Evolutionary conservation across 371 early-diverging fungal genomes (phyloP).

Genomic region (Zopfochytrium polystomum): DNA sequence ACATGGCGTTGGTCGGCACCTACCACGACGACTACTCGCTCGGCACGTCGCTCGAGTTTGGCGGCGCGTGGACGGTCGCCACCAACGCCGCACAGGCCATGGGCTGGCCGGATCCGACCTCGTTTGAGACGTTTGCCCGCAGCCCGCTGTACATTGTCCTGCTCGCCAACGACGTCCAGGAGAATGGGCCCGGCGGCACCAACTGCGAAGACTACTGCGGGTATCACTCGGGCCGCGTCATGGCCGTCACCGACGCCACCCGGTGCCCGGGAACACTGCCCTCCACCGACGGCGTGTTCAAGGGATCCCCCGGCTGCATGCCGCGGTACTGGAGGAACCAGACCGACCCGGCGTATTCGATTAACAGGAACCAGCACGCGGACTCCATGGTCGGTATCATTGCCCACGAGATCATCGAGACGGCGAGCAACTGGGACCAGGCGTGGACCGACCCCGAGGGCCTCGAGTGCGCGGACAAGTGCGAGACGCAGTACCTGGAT

Average conservation of each 20-base stretch:
- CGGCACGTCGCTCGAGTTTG: neutral
- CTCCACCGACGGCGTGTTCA: neutral
- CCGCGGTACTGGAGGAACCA: slow-evolving; percentile 17
- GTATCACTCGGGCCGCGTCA: neutral
- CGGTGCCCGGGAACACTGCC: neutral
- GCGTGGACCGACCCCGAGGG: slow-evolving; percentile 20
- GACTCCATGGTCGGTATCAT: slow-evolving; percentile 23
- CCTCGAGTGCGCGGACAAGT: slow-evolving; percentile 25
- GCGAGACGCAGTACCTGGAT: slow-evolving; percentile 13
- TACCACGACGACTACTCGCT: neutral
- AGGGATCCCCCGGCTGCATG: slow-evolving; percentile 1
- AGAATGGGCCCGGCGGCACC: neutral
- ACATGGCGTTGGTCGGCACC: neutral
- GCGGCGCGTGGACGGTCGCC: neutral
- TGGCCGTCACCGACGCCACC: neutral
- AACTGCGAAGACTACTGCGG: neutral
- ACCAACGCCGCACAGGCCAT: neutral
- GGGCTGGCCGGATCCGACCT: too few relatives aligned
- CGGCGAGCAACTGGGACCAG: slow-evolving; percentile 16
- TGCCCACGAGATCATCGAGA: slow-evolving; percentile 26
- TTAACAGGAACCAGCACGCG: slow-evolving; percentile 18
- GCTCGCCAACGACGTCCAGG: neutral
- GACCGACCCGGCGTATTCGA: slow-evolving; percentile 15
- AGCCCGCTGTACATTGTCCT: neutral
- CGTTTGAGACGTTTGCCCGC: neutral